Percentiles rank a stretch among this genome's conserved stretches.
Conservation (phyloP, 1,284 basidiomycete genomes). For the Austropuccinia psidii region DNA sequence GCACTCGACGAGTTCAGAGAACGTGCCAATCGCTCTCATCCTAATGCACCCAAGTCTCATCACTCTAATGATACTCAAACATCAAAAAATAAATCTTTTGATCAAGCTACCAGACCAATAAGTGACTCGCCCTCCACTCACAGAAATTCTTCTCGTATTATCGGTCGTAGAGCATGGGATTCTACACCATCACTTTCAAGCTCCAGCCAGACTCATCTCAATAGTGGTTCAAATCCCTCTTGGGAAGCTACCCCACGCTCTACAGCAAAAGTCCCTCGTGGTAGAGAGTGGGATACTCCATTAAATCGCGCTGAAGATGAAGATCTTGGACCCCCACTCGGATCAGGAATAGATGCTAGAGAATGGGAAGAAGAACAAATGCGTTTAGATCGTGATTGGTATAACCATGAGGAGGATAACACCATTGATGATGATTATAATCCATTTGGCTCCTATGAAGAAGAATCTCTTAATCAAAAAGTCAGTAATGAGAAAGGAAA, state of each 20-base stretch:
- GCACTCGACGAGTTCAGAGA: constrained; percentile 43
- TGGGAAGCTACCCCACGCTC: constrained; percentile 42
- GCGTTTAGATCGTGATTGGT: constrained; percentile 84
- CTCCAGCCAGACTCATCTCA: constrained; percentile 24
- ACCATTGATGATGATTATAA: constrained; percentile 54
- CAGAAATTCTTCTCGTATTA: constrained; percentile 28
- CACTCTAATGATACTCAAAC: constrained; percentile 6
- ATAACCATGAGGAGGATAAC: constrained; percentile 77
- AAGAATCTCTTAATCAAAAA: background rate
- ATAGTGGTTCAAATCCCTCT: background rate
- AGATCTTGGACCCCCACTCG: constrained; percentile 54
- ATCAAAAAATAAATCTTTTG: constrained; percentile 28
- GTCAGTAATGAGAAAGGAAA: constrained; percentile 18
- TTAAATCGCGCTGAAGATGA: constrained; percentile 58
- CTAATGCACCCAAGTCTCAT: constrained; percentile 25
- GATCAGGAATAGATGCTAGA: constrained; percentile 51
- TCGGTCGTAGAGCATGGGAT: constrained; percentile 40
- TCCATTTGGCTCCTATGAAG: constrained; percentile 33
- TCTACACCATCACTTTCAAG: constrained; percentile 39
- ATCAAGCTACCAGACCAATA: background rate
- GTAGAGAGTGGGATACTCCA: constrained; percentile 60
- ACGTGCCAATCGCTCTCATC: constrained; percentile 42
- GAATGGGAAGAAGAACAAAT: constrained; percentile 96
- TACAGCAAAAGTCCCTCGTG: constrained; percentile 7
- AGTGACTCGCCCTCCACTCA: constrained; percentile 15